A percentile compares a stretch with the other conserved stretches of the same genome.
These are phyloP conservation scores for Thermoascus crustaceus DNA, from an alignment of 2,329 filamentous ascomycete species.

Conservation along the genomic window DNA sequence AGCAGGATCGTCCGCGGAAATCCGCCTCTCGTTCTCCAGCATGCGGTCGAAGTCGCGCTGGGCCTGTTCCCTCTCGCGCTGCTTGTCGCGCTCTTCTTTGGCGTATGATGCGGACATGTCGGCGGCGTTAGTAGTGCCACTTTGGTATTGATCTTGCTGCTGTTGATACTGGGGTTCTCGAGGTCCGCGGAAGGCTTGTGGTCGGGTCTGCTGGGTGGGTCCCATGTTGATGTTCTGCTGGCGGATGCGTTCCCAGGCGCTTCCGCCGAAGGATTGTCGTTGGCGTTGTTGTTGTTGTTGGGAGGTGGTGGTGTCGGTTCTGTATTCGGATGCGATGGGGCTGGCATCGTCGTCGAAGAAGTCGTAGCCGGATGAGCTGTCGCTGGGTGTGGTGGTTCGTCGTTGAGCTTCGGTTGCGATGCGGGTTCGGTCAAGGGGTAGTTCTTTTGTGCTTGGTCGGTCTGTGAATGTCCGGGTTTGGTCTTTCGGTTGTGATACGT, in stretches of 20 bases:
- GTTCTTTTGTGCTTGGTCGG: too few species aligned
- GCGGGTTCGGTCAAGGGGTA: too few species aligned
- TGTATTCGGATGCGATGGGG: slow-evolving; percentile 26
- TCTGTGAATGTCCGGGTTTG: too few species aligned
- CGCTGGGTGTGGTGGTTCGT: slow-evolving; percentile 1
- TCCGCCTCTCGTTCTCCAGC: slow-evolving; percentile 32
- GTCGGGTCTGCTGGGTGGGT: slow-evolving; percentile 1
- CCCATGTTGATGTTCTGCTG: slow-evolving; percentile 17
- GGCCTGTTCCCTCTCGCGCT: slow-evolving; percentile 29
- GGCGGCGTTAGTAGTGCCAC: too few species aligned
- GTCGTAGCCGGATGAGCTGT: slow-evolving; percentile 9
- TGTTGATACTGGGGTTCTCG: too few species aligned
- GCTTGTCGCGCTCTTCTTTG: slow-evolving; percentile 12
- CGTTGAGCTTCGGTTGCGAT: neutral
- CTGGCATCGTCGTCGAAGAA: slow-evolving; percentile 33
- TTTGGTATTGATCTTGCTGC: too few species aligned
- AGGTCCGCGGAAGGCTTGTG: neutral
- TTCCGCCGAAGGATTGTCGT: too few species aligned
- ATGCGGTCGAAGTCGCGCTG: slow-evolving; percentile 37
- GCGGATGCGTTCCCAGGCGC: slow-evolving; percentile 33
- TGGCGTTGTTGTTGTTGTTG: neutral
- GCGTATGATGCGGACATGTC: slow-evolving; percentile 4
- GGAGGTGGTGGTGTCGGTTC: slow-evolving; percentile 6
- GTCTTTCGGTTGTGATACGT: too few species aligned
- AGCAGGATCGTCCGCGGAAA: neutral